Evolutionary conservation across 805 yeast species (phyloP).

Genomic region (Pichia cephalocereana): DNA sequence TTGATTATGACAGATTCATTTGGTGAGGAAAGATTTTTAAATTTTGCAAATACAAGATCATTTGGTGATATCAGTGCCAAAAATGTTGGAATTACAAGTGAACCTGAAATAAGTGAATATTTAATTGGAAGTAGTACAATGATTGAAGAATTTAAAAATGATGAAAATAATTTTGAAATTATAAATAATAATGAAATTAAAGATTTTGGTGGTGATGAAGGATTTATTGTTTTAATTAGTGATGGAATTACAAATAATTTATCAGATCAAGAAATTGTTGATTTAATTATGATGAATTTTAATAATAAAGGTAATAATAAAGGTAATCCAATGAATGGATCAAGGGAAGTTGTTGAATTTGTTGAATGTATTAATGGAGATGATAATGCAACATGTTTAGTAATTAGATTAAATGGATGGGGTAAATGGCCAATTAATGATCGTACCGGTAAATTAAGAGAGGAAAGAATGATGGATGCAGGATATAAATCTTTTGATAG

Average conservation of each 20-base stretch:
- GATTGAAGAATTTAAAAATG: constrained; percentile 25
- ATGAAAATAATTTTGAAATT: constrained; percentile 10
- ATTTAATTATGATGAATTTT: constrained; percentile 63
- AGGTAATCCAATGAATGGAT: constrained; percentile 80
- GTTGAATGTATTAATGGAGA: constrained; percentile 84
- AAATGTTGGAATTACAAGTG: constrained; percentile 78
- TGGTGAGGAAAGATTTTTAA: constrained; percentile 77
- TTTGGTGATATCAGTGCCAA: constrained; percentile 86
- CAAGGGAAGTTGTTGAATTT: constrained; percentile 76
- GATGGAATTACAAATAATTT: constrained; percentile 83
- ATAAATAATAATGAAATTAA: constrained; percentile 17
- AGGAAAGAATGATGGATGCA: constrained; percentile 37
- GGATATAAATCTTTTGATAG: neutral
- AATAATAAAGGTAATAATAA: constrained; percentile 52
- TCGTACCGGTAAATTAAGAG: constrained; percentile 75
- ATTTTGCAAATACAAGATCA: constrained; percentile 84
- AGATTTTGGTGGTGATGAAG: constrained; percentile 72
- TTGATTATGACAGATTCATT: constrained; percentile 78
- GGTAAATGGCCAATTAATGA: constrained; percentile 84
- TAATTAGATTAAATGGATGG: constrained; percentile 81
- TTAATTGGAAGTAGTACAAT: constrained; percentile 52
- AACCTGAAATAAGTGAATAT: constrained; percentile 74
- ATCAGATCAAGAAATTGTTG: constrained; percentile 87
- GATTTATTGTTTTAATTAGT: constrained; percentile 70
- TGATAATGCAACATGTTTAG: constrained; percentile 91